phyloP scores from a whole-genome alignment of 306 rosid species.

The Cicer cuneatum region DNA sequence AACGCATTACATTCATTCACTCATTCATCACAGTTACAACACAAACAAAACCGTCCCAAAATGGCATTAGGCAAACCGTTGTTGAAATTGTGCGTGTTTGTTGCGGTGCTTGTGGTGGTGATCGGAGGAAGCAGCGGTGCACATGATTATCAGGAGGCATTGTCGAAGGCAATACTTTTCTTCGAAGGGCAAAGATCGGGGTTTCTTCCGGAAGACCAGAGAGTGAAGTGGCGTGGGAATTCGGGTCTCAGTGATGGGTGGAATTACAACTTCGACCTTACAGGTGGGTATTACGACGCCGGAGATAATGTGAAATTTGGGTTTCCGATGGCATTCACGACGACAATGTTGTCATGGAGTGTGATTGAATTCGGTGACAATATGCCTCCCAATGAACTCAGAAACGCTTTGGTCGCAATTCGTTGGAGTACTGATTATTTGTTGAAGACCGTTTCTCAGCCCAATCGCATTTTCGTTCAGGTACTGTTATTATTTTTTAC shows the following conservation, averaged over 20 bases:
- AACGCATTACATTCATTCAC: background rate
- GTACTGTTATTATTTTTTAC: conserved; percentile 34
- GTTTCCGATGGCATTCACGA: conserved; percentile 93
- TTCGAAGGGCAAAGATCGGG: conserved; percentile 96
- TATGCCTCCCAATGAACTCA: conserved; percentile 72
- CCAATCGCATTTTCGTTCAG: conserved; percentile 92
- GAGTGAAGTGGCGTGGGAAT: conserved; percentile 64
- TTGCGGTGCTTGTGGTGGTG: background rate
- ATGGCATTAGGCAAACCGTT: conserved; percentile 31
- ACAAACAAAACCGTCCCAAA: background rate
- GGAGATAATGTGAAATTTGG: conserved; percentile 90
- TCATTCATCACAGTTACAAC: background rate
- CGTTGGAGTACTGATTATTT: conserved; percentile 92
- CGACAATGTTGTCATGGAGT: conserved; percentile 95
- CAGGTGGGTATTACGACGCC: conserved; percentile 97
- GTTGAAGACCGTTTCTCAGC: conserved; percentile 82
- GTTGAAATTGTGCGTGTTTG: background rate
- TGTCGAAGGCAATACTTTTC: conserved; percentile 75
- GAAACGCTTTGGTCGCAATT: conserved; percentile 67
- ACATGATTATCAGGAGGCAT: conserved; percentile 76
- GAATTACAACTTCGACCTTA: conserved; percentile 69
- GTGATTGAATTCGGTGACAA: conserved; percentile 82
- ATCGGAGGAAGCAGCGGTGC: background rate
- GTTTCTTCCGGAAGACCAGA: conserved; percentile 67
- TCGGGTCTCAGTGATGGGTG: conserved; percentile 85